Base-by-base conservation (phyloP, 768 basidiomycete genomes). In the Phlebiopsis flavidoalba region DNA sequence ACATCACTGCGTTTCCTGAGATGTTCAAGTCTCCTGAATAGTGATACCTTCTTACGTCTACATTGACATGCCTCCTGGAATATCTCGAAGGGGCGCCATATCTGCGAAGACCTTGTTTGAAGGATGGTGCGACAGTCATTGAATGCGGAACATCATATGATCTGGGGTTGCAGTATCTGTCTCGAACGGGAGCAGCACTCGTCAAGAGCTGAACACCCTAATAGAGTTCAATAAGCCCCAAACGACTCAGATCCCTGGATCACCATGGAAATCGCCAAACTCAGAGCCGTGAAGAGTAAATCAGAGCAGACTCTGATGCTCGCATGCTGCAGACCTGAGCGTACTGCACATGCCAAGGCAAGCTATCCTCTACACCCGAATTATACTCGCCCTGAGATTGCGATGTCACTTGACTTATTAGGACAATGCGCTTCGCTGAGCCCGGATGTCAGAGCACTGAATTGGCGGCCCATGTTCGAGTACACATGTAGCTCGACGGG, bases 291-390 rank as follows among this genome's bases (percentile, higher is more conserved):
- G 59, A 98, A 99, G 77, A 95, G 91, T 67, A 72, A 76, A 47
- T 78, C 79, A 8, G 97, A 99, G 72, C 81, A 91, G 61, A 70
- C 70, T 15, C 74, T 95, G 49, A 96, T 99, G 95, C 82, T 86
- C 33, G 69, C 73, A 14, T n/a, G 94, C 95, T 3, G 96, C 91
- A 17, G 88, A 91, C 58, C 88, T 98, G n/a, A 95, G 93, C 68
- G 83, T 3, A 79, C 80, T 11, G 93, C 91, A 0, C 92, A 95
- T 71, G 83, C 91, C 10, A 89, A 93, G 81, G 94, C 92, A 59
- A 46, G 73, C 66, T 53, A 57, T 53, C 58, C 31, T 53, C 40
- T 8, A 24, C 22, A 31, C 26, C 26, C 26, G 26, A 6, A 31
- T 6, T 3, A 6, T 3, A 31, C 26, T 31, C 26, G 6, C 6